Evolutionary conservation across 805 yeast genomes (phyloP).

Genomic region (Metschnikowia kunwiensis): DNA sequence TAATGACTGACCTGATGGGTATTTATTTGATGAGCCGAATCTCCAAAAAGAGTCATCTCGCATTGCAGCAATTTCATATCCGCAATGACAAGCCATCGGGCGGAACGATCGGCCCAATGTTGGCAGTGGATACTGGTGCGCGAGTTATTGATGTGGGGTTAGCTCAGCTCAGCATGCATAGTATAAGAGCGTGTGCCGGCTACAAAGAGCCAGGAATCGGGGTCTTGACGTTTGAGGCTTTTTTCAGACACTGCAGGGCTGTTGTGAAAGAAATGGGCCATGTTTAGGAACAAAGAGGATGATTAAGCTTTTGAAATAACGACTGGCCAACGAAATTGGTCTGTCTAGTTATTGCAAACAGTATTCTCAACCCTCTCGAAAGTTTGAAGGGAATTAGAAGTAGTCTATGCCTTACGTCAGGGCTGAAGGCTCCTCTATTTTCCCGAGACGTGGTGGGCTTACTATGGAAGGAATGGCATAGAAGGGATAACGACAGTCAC

Average conservation of each 20-base stretch:
- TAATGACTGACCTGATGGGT: slow-evolving; percentile 36
- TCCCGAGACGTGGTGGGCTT: too few relatives aligned
- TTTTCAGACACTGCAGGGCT: slow-evolving; percentile 29
- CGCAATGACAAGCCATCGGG: slow-evolving; percentile 42
- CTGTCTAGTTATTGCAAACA: too few relatives aligned
- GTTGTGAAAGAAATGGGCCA: slow-evolving; percentile 10
- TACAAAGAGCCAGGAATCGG: slow-evolving; percentile 40
- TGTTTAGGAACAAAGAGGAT: slow-evolving; percentile 3
- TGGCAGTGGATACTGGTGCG: slow-evolving; percentile 35
- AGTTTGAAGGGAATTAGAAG: too few relatives aligned
- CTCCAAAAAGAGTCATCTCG: slow-evolving; percentile 22
- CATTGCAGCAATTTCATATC: slow-evolving; percentile 38
- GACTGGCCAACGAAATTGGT: too few relatives aligned
- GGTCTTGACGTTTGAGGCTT: slow-evolving; percentile 29
- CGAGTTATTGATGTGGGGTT: slow-evolving; percentile 41
- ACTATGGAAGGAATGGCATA: too few relatives aligned
- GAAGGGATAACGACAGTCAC: too few relatives aligned
- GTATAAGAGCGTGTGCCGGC: slow-evolving; percentile 38
- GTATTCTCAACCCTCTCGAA: too few relatives aligned
- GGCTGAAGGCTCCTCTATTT: too few relatives aligned
- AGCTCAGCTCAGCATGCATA: slow-evolving; percentile 43
- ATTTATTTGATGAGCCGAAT: slow-evolving; percentile 24
- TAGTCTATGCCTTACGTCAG: too few relatives aligned
- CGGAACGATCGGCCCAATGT: slow-evolving; percentile 42
- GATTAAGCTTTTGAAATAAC: too few relatives aligned